A percentile compares a stretch with the other conserved stretches of the same genome.
These are phyloP conservation scores for Emmonsiellopsis sp. DNA, from an alignment of 2,329 filamentous ascomycete species.

Conservation along the genomic window DNA sequence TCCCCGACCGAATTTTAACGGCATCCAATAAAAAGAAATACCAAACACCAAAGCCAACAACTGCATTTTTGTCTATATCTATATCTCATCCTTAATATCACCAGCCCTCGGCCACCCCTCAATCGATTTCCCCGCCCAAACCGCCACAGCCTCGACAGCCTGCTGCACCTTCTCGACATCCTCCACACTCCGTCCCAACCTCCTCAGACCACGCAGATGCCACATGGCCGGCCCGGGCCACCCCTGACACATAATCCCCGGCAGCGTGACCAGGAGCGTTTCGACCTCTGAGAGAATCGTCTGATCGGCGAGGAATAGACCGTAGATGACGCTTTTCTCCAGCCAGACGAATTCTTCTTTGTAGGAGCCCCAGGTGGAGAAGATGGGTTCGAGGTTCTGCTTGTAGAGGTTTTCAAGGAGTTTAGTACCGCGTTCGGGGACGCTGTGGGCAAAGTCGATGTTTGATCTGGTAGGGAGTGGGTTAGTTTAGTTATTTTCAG, in stretches of 20 bases:
- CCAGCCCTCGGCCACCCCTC: slow-evolving; percentile 15
- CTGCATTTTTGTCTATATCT: neutral
- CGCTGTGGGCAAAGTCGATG: slow-evolving; percentile 13
- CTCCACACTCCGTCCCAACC: slow-evolving; percentile 28
- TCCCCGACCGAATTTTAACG: neutral
- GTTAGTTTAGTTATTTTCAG: neutral
- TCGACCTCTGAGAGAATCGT: slow-evolving; percentile 32
- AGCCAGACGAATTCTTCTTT: slow-evolving; percentile 53
- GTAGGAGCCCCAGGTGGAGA: slow-evolving; percentile 21
- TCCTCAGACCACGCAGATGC: slow-evolving; percentile 36
- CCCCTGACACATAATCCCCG: slow-evolving; percentile 38
- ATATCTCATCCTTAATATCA: slow-evolving; percentile 13
- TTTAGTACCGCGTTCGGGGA: slow-evolving; percentile 19
- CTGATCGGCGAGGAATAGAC: slow-evolving; percentile 39
- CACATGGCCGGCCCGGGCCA: slow-evolving; percentile 32
- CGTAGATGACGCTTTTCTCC: slow-evolving; percentile 65
- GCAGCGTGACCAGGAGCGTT: slow-evolving; percentile 35
- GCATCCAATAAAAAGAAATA: neutral
- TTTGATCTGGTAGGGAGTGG: slow-evolving; percentile 9
- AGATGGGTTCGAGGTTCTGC: slow-evolving; percentile 21
- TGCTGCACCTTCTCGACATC: slow-evolving; percentile 29
- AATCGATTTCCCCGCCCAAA: slow-evolving; percentile 13
- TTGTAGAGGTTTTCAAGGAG: slow-evolving; percentile 22
- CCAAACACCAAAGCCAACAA: neutral
- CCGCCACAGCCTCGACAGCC: slow-evolving; percentile 14